phyloP scores from a whole-genome alignment of 164 flowering plant genomes.

The Warburgia ugandensis region DNA sequence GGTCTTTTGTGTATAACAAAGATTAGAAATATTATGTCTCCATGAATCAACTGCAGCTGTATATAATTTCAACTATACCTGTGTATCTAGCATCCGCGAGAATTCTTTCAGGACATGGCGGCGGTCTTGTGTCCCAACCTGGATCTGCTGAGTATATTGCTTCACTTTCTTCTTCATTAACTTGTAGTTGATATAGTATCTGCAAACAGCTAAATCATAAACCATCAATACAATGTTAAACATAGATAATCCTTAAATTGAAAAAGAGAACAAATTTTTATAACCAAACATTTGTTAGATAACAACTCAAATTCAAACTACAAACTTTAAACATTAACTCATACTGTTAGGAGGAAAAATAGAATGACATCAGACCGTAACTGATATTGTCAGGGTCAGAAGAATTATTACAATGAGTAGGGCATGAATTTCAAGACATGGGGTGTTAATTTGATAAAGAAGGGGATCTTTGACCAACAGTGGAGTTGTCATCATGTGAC shows the following conservation, averaged over 20 bases:
- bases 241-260: not conserved
- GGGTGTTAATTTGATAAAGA: too few relatives aligned
- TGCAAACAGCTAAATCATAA: constrained; percentile 9
- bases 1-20: not conserved
- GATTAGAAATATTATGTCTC: not conserved
- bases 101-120: constrained; percentile 58
- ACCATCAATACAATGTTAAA: not conserved
- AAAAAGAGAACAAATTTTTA: not conserved
- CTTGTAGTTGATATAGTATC: constrained; percentile 78
- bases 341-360: too few relatives aligned
- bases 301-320: too few relatives aligned
- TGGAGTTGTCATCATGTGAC: too few relatives aligned
- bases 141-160: constrained; percentile 53
- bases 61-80: constrained; percentile 32
- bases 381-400: too few relatives aligned
- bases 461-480: too few relatives aligned
- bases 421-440: too few relatives aligned
- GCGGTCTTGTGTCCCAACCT: constrained; percentile 39
- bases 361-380: too few relatives aligned
- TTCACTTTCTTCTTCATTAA: constrained; percentile 80
- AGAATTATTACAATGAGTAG: too few relatives aligned
- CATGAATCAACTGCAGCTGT: not conserved
- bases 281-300: too few relatives aligned
- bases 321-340: too few relatives aligned
- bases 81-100: constrained; percentile 62